Base-by-base conservation (phyloP, 2,329 filamentous ascomycete species). In the Colletotrichum limetticola region DNA sequence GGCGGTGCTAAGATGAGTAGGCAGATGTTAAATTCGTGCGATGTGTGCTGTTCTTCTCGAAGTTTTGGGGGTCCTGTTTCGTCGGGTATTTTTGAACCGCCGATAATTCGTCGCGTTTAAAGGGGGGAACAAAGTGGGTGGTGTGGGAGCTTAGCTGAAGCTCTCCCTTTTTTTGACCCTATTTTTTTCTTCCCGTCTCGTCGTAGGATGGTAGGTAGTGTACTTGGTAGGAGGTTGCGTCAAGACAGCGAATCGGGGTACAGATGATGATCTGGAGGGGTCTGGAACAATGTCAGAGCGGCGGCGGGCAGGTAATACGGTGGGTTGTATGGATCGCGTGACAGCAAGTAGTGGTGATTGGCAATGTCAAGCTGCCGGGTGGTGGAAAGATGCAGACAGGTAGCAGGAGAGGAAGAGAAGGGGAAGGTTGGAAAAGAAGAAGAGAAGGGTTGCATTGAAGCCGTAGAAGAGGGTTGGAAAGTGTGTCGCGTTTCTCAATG, bases 401-500 rank as follows among this genome's bases (percentile, higher is more conserved):
- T 66, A 63, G 53, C 35, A 11, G 19, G 55, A 61, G 62, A 26
- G 32, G 14, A 59, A 37, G 28, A 8, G 61, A 46, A 58, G 49
- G 7, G 19, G 49, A 55, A 61, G 32, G 35, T 22, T 14, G 28
- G 58, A 46, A 57, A 55, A 35, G 56, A 56, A 49, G 56, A 35
- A 57, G 62, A 22, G 66, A 35, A 63, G n/a, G 60, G 46, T 57
- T 57, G 70, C 70, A 72, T 72, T 72, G 70, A 72, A 65, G 59
- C 66, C 30, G 53, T 60, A 46, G 26, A 70, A 66, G 66, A 72
- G 70, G 70, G 66, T 72, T 72, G 46, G 35, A 69, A 72, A 72
- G 66, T 72, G 66, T 72, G 60, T 72, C 70, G 70, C 60, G 66
- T 72, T 72, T 72, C 70, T 70, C 60, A 65, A 72, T 72, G 70